Percentiles rank a stretch among this genome's conserved stretches.
These are phyloP conservation scores for Cercospora nicotianae DNA, from an alignment of 2,329 filamentous ascomycete genomes.

Conservation along the genomic window DNA sequence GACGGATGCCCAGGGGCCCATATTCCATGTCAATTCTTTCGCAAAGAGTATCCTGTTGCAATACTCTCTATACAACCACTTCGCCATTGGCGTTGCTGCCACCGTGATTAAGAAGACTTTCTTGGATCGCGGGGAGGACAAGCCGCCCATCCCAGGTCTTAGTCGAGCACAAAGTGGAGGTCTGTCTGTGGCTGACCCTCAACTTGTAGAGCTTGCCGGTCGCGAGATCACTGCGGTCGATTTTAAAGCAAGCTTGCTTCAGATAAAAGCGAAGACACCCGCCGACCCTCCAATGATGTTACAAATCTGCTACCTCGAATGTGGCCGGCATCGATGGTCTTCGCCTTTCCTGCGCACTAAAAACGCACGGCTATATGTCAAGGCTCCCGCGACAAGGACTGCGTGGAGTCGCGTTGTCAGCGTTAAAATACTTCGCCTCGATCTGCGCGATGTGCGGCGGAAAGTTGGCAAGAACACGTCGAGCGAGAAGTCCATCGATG, in stretches of 20 bases:
- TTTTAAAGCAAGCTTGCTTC: slow-evolving; percentile 75
- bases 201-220: slow-evolving; percentile 35
- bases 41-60: slow-evolving; percentile 77
- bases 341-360: slow-evolving; percentile 76
- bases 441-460: slow-evolving; percentile 73
- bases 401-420: slow-evolving; percentile 87
- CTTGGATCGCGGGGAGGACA: slow-evolving; percentile 28
- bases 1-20: slow-evolving; percentile 81
- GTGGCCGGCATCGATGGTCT: slow-evolving; percentile 83
- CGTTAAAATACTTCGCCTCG: slow-evolving; percentile 76
- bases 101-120: slow-evolving; percentile 63
- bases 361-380: slow-evolving; percentile 80
- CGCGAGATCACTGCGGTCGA: slow-evolving; percentile 78
- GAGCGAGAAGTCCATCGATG: slow-evolving; percentile 79
- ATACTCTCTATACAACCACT: slow-evolving; percentile 93
- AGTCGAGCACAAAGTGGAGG: slow-evolving; percentile 27
- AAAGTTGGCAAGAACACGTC: slow-evolving; percentile 58
- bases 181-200: slow-evolving; percentile 27
- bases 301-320: slow-evolving; percentile 79
- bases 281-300: slow-evolving; percentile 88
- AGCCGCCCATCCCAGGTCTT: slow-evolving; percentile 20
- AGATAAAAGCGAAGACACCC: slow-evolving; percentile 86
- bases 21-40: slow-evolving; percentile 83
- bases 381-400: slow-evolving; percentile 76
- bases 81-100: slow-evolving; percentile 78